These are phyloP conservation scores for Erythrophleum fordii DNA, from an alignment of 306 rosid species.

Conservation along the genomic window DNA sequence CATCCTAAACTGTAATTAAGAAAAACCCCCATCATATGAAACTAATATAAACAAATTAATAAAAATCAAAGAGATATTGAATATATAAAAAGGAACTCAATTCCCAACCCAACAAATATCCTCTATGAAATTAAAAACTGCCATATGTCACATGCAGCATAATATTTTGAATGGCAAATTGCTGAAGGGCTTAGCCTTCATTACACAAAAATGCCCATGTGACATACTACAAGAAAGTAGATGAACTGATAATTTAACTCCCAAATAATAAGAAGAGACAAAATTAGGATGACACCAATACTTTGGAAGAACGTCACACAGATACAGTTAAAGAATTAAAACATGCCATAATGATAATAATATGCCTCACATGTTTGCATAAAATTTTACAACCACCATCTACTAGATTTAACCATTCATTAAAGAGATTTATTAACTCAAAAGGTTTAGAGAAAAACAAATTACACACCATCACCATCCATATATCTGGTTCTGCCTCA, in stretches of 20 bases:
- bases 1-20: not conserved
- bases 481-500: constrained; percentile 91
- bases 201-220: not conserved
- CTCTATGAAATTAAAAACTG: not conserved
- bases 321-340: not conserved
- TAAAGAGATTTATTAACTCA: not conserved
- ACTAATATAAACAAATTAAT: not conserved
- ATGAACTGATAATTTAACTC: not conserved
- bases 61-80: not conserved
- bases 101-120: not conserved
- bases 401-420: not conserved
- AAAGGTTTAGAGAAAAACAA: not conserved
- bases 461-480: constrained; percentile 85
- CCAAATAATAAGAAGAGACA: not conserved
- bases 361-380: not conserved
- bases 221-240: not conserved
- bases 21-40: not conserved
- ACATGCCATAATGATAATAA: not conserved
- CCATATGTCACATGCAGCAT: not conserved
- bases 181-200: not conserved
- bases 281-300: not conserved
- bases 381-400: not conserved
- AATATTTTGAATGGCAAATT: not conserved
- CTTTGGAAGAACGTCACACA: not conserved
- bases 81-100: not conserved